phyloP scores from a whole-genome alignment of 1,284 basidiomycete genomes.

The Moesziomyces sp. region DNA sequence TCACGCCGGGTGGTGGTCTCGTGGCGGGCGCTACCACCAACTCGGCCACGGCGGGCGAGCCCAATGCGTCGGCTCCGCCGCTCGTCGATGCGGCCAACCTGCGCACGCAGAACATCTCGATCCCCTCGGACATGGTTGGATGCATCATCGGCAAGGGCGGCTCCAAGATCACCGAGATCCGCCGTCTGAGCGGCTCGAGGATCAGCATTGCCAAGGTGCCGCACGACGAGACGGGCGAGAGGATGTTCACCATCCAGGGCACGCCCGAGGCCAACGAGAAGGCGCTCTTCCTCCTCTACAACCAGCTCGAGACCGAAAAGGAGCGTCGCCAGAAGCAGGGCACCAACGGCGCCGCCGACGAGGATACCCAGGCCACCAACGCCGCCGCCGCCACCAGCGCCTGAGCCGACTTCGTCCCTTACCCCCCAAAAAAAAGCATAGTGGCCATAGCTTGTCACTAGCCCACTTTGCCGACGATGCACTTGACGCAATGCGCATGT shows the following conservation, averaged over 20 bases:
- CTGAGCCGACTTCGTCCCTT: slow-evolving; percentile 1
- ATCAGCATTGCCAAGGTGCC: slow-evolving; percentile 98
- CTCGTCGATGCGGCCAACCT: slow-evolving; percentile 75
- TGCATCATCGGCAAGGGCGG: slow-evolving; percentile 83
- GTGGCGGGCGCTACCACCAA: slow-evolving; percentile 55
- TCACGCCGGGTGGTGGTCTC: slow-evolving; percentile 61
- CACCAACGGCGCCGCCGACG: slow-evolving; percentile 21
- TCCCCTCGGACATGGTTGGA: slow-evolving; percentile 90
- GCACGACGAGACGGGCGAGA: slow-evolving; percentile 96
- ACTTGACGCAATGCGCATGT: too few relatives aligned
- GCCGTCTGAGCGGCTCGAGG: slow-evolving; percentile 92
- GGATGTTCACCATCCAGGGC: slow-evolving; percentile 99
- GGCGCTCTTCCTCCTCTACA: slow-evolving; percentile 94
- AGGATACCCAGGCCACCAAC: slow-evolving; percentile 41
- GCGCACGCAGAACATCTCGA: slow-evolving; percentile 98
- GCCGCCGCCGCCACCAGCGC: slow-evolving; percentile 25
- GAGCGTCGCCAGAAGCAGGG: slow-evolving; percentile 57
- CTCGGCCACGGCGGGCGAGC: slow-evolving; percentile 59
- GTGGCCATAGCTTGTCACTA: too few relatives aligned
- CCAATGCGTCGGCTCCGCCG: slow-evolving; percentile 47
- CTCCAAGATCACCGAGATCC: slow-evolving; percentile 98
- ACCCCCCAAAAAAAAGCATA: too few relatives aligned
- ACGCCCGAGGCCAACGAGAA: slow-evolving; percentile 77
- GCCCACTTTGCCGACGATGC: too few relatives aligned
- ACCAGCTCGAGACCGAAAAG: slow-evolving; percentile 69